Evolutionary conservation across 2,329 filamentous ascomycete species (phyloP).

Genomic region (Pseudopyrenochaeta lycopersici): DNA sequence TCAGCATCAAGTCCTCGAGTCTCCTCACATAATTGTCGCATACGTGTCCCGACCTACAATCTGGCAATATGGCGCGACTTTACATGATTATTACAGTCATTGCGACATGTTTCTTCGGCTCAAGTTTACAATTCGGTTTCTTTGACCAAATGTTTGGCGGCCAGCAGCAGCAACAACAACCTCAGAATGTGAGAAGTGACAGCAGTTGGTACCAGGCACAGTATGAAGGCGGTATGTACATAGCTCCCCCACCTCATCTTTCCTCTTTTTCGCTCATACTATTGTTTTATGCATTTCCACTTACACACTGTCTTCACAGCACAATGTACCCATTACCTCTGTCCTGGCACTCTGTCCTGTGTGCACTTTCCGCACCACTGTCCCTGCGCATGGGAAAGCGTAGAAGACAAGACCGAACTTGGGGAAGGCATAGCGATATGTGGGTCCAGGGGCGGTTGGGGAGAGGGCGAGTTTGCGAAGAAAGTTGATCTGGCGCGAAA

Average conservation of each 20-base stretch:
- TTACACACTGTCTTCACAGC: slow-evolving; percentile 58
- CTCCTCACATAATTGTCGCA: neutral
- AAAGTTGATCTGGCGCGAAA: slow-evolving; percentile 85
- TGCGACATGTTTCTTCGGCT: slow-evolving; percentile 67
- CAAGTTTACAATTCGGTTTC: slow-evolving; percentile 88
- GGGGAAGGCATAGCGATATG: slow-evolving; percentile 78
- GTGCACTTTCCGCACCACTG: slow-evolving; percentile 98
- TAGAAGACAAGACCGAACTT: slow-evolving; percentile 74
- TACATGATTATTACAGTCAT: slow-evolving; percentile 43
- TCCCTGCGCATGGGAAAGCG: slow-evolving; percentile 79
- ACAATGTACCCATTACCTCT: slow-evolving; percentile 92
- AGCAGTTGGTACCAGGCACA: slow-evolving; percentile 78
- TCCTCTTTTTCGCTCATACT: too few relatives aligned
- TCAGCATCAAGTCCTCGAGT: neutral
- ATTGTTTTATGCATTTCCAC: neutral
- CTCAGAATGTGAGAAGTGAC: slow-evolving; percentile 86
- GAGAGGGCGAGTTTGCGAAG: slow-evolving; percentile 72
- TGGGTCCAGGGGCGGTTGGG: slow-evolving; percentile 78
- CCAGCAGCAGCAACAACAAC: slow-evolving; percentile 66
- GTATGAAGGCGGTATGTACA: slow-evolving; percentile 69
- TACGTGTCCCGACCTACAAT: slow-evolving; percentile 9
- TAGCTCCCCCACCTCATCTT: neutral
- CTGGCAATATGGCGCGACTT: slow-evolving; percentile 42
- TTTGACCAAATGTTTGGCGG: slow-evolving; percentile 96
- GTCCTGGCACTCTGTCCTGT: slow-evolving; percentile 91